Evolutionary conservation across 2,329 filamentous ascomycete genomes (phyloP), one percentile per base, ranked within the genome.

Genomic region (Sphaerostilbella broomeana): DNA sequence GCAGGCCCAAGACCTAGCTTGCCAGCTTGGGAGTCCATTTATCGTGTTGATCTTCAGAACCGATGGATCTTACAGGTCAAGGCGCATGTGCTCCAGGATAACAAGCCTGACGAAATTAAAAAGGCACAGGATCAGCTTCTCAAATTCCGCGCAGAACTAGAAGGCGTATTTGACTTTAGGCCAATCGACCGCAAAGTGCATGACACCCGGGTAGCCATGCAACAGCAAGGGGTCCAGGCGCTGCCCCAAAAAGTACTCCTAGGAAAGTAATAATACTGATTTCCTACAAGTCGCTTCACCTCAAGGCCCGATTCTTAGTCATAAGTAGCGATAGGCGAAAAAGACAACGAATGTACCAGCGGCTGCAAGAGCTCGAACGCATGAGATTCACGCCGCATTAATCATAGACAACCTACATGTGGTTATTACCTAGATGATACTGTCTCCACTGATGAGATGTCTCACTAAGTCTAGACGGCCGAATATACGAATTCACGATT

Each of bases 61-160:
- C 60, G 65, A 24, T 81, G 77, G 77, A 65, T 76, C 35, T 60
- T 81, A 20, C 67, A 66, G 24, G 69, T 77, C 42, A 75, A 68
- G 42, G 58, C 67, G 2, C 65, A 74, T 35, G 73, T 79, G 3
- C 47, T 68, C 6, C 73, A 79, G 42, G 74, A 77, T 38, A 73
- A 67, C 47, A 70, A 73, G 36, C 75, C 75, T 0, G 73, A 77
- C 25, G 73, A 75, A 51, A 65, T 79, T 20, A 64, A 70, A 30
- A 70, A 75, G 47, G 75, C 65, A 0, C 67, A 71, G 27, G 71
- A 73, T n/a, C 64, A 69, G 45, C 58, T 82, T 5, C 47, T 69
- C 13, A 61, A 56, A 1, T 57, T 72, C 2, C 62, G 66, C 22
- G 59, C 57, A 10, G 67, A 75, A 36, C 60, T 79, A 6, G 63